phyloP scores from a whole-genome alignment of 2,329 filamentous ascomycete genomes.

The Fusarium proliferatum region DNA sequence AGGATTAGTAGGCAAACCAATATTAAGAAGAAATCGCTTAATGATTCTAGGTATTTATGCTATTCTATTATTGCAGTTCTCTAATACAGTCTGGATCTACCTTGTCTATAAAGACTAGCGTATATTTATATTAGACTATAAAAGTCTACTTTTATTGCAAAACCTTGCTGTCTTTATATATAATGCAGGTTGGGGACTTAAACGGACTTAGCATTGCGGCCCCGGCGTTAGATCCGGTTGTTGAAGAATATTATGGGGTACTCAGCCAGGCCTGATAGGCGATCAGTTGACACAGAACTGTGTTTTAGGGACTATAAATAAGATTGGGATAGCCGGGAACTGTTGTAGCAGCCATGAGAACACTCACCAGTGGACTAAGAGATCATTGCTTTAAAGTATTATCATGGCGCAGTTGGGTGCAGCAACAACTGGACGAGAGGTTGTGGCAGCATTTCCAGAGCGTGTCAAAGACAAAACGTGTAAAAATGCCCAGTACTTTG shows the following conservation, averaged over 20 bases:
- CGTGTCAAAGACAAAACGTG: background rate
- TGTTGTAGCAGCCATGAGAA: accelerated
- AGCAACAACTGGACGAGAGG: background rate
- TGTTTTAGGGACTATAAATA: background rate
- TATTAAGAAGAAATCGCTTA: accelerated
- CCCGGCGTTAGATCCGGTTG: background rate
- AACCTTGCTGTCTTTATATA: accelerated
- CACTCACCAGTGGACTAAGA: accelerated
- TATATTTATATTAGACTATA: accelerated
- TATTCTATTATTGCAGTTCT: accelerated
- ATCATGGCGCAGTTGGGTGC: background rate
- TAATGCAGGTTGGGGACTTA: background rate
- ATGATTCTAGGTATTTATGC: background rate
- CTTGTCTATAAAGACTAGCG: background rate
- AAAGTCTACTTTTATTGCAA: accelerated
- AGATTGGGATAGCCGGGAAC: background rate
- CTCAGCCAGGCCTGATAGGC: no score
- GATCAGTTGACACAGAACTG: background rate
- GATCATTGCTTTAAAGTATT: accelerated
- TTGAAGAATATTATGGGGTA: background rate
- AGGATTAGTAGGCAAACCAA: accelerated
- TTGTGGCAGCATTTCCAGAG: background rate
- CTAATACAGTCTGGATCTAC: no score
- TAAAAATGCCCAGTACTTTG: accelerated
- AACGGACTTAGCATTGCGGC: background rate